Evolutionary conservation across 805 yeast genomes (phyloP), one percentile per base, ranked within the genome.

Genomic region (Nakazawaea wickerhamii): DNA sequence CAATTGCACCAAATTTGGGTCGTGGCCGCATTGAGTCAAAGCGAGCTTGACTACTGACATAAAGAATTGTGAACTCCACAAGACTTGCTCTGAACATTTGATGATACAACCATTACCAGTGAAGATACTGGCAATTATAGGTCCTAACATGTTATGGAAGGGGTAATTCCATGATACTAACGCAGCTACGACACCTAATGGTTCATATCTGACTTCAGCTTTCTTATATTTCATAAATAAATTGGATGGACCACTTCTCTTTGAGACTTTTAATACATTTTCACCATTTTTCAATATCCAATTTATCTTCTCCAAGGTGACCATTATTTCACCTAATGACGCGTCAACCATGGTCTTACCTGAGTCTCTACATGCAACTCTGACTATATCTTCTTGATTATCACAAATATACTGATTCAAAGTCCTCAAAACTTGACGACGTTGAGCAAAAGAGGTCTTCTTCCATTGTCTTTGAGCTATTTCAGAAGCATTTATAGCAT

Each of bases 81-180:
- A 82, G 1, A 93, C 99, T 55, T 88, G 85, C 63, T 93, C 99
- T 9, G 96, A 87, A 65, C 99, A 91, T 60, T 93, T 93, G 41
- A 93, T 79, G 8, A 93, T 82, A 35, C 89, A 81, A 5, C 90
- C 89, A 56, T 93, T 91, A 4, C 99, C 99, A 4, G 96, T 79
- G 57, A 90, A 87, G 20, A 93, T 61, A 1, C 91, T 77, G 2
- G 98, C 95, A 44, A 90, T 79, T 2, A 93, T 71, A 1, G 99
- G 99, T 3, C 97, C 97, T 71, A 93, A 64, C 40, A 90, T 66
- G 61, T 93, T 93, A 60, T 93, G 99, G 61, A 93, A 81, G 0
- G 99, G 99, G 59, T 93, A 93, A 58, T 93, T 93, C 99, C 99
- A 93, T 3, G 96, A 86, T 1, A 93, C 87, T 47, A 93, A 69